Base-by-base conservation (phyloP, 345 rosid species). In the Microcos paniculata region DNA sequence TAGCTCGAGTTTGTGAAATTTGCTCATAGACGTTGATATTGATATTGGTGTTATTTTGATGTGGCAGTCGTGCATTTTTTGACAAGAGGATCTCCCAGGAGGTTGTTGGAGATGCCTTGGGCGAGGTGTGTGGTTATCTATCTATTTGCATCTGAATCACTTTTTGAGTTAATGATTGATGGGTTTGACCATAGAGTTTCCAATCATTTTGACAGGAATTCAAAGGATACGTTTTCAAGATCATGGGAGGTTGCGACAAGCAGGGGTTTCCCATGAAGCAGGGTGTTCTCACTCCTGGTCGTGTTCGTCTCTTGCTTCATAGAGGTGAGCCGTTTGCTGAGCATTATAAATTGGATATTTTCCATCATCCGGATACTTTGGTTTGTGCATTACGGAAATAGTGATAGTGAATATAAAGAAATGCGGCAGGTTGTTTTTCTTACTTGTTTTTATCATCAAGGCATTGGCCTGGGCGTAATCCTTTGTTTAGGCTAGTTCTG, bases 21-120 rank as follows among this genome's bases (percentile, higher is more conserved):
- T 45, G 13, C 4, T 59, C n/a, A n/a, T n/a, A n/a, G n/a, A n/a
- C n/a, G n/a, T n/a, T n/a, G n/a, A n/a, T n/a, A n/a, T n/a, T n/a
- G n/a, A n/a, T 38, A 1, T 21, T 71, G 15, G 24, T 62, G 15
- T 45, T 13, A 2, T 66, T 74, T 67, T 71, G 30, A 49, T 18
- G 58, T 19, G 56, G 42, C 78, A 91, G 94, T 42, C 90, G 94
- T 13, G 88, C 87, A 2, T 87, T 91, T 72, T 87, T 24, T 55
- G 96, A 91, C 68, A 91, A 88, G 88, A 88, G 96, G 80, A 82
- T 91, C 85, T 91, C 93, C 1, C 93, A 91, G 80, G 96, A 91
- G 80, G 96, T 91, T 83, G 83, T 79, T 59, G 96, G 96, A 72
- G 94, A 91, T 87, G 84, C 91, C 43, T 84, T 91, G 30, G 94